Conservation (phyloP, 2,329 filamentous ascomycete genomes). For the Blastomyces silverae region DNA sequence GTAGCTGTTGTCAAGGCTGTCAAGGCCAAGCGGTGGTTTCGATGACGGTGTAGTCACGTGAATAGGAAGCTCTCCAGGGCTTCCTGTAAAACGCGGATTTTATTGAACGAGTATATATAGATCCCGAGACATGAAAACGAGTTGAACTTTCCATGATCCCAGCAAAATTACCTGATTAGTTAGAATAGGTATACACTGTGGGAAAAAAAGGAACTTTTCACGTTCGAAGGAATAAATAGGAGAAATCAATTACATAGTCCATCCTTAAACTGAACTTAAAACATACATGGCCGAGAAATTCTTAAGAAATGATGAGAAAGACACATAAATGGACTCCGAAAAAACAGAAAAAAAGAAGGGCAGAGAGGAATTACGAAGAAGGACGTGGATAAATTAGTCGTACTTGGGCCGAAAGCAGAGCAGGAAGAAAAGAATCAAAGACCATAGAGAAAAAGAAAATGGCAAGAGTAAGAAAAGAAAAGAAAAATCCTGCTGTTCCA, state of each 20-base stretch:
- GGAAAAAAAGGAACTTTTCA: not conserved
- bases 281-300: not conserved
- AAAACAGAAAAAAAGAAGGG: not conserved
- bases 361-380: not conserved
- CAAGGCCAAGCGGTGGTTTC: too few relatives aligned
- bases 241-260: not conserved
- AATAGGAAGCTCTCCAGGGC: too few relatives aligned
- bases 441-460: not conserved
- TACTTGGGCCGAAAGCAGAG: not conserved
- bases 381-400: not conserved
- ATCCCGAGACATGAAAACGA: not conserved
- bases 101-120: not conserved
- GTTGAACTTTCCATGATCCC: not conserved
- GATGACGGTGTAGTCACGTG: too few relatives aligned
- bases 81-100: not conserved
- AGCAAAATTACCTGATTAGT: not conserved
- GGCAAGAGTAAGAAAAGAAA: not conserved
- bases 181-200: not conserved
- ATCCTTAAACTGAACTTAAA: not conserved
- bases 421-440: not conserved
- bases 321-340: not conserved
- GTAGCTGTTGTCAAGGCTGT: too few relatives aligned
- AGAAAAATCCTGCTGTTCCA: constrained; percentile 1
- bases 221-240: not conserved
- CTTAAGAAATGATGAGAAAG: not conserved